A percentile compares a stretch with the other conserved stretches of the same genome.
These are phyloP conservation scores for Beauveria sp. DNA, from an alignment of 2,329 filamentous ascomycete genomes.

Conservation along the genomic window DNA sequence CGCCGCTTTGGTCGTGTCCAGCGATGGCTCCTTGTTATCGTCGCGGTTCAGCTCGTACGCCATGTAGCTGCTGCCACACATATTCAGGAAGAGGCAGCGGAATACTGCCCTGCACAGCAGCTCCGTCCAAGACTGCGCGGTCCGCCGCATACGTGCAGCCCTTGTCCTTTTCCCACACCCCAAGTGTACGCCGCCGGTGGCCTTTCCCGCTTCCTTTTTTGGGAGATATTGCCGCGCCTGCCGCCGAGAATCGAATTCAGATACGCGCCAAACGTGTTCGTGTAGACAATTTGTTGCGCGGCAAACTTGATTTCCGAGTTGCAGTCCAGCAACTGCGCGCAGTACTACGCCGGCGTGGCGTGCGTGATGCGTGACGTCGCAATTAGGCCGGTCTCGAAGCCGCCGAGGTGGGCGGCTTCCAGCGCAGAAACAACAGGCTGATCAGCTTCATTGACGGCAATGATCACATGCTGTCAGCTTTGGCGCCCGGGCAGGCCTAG, in stretches of 20 bases:
- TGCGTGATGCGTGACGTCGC: conserved; percentile 19
- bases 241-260: conserved; percentile 19
- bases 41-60: conserved; percentile 20
- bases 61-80: conserved; percentile 16
- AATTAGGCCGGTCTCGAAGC: conserved; percentile 18
- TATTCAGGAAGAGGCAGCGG: conserved; percentile 18
- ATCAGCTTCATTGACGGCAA: conserved; percentile 18
- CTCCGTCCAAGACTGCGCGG: conserved; percentile 13
- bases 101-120: conserved; percentile 10
- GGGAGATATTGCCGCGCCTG: conserved; percentile 18
- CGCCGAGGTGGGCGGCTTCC: conserved; percentile 19
- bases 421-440: conserved; percentile 18
- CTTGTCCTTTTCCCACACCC: conserved; percentile 17
- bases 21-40: conserved; percentile 14
- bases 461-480: conserved; percentile 9
- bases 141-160: conserved; percentile 17
- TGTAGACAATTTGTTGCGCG: conserved; percentile 18
- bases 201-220: conserved; percentile 13
- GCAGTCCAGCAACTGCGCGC: conserved; percentile 17
- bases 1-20: conserved; percentile 16
- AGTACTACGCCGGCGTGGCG: conserved; percentile 19
- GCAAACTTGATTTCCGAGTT: conserved; percentile 20
- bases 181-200: conserved; percentile 17
- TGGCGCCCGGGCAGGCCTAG: too few species aligned
- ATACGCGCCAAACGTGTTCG: conserved; percentile 17